Percentiles rank a stretch among this genome's conserved stretches.
Evolutionary conservation across 2,329 filamentous ascomycete species (phyloP).

Genomic region (Chalaropsis ovoidea): DNA sequence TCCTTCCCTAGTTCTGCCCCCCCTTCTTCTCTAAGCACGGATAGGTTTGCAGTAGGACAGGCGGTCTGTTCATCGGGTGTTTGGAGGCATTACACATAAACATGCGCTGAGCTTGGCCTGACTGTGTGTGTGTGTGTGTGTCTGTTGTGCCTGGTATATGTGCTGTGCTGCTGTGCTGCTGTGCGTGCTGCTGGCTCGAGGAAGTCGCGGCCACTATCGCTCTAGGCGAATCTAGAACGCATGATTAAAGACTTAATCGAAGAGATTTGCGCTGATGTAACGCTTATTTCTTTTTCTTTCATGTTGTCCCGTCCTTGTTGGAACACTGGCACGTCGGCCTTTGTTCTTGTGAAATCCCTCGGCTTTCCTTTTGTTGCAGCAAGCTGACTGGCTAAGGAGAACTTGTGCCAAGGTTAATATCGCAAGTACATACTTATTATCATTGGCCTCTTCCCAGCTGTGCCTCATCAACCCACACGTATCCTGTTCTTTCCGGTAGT

Average conservation of each 20-base stretch:
- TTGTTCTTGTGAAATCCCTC: neutral
- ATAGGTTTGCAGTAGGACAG: constrained; percentile 5
- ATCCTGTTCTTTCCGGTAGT: neutral
- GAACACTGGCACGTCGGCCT: neutral
- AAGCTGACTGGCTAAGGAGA: too few species aligned
- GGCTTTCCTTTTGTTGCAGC: neutral
- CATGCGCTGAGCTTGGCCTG: neutral
- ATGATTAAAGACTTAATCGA: neutral
- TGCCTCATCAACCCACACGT: neutral
- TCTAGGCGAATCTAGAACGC: neutral
- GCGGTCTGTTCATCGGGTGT: constrained; percentile 9
- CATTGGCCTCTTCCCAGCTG: neutral
- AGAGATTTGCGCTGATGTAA: constrained; percentile 6
- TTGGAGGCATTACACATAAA: neutral
- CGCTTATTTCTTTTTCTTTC: constrained; percentile 13
- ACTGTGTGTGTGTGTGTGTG: too few species aligned
- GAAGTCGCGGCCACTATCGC: neutral
- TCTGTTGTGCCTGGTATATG: too few species aligned
- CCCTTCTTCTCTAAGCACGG: constrained; percentile 2
- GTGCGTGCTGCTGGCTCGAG: neutral
- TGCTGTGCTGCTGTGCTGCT: too few species aligned
- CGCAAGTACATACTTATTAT: too few species aligned
- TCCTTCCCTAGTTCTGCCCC: neutral
- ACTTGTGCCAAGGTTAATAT: too few species aligned
- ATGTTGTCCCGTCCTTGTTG: neutral